phyloP scores from a whole-genome alignment of 306 rosid species.

The Morella rubra region DNA sequence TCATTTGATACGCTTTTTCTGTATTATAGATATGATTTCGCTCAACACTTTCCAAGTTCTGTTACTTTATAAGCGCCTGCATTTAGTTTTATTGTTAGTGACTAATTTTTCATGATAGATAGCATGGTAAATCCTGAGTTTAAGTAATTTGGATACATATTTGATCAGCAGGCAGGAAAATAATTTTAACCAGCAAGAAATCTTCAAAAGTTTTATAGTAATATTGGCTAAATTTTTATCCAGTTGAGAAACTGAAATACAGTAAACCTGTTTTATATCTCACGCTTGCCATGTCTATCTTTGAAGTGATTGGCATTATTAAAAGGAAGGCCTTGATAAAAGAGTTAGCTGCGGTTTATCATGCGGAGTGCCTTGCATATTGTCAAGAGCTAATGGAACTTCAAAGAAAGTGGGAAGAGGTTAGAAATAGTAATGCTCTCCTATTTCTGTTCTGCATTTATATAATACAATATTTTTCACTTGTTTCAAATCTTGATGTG shows the following conservation, averaged over 20 bases:
- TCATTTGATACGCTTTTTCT: background rate
- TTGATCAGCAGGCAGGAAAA: background rate
- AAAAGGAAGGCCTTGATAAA: constrained; percentile 85
- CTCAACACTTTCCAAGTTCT: background rate
- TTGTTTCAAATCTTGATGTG: background rate
- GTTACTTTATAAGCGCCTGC: too few species aligned
- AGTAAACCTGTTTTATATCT: constrained; percentile 7
- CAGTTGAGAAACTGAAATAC: background rate
- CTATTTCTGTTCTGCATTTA: background rate
- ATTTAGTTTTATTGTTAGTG: background rate
- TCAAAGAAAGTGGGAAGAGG: constrained; percentile 88
- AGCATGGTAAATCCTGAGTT: background rate
- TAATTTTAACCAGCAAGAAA: background rate
- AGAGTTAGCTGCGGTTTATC: constrained; percentile 79
- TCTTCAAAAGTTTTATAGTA: background rate
- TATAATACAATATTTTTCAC: background rate
- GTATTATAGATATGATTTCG: background rate
- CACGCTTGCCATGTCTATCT: background rate
- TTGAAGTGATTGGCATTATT: constrained; percentile 89
- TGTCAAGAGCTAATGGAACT: constrained; percentile 95
- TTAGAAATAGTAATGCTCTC: constrained; percentile 22
- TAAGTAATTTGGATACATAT: background rate
- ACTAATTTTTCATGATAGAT: background rate
- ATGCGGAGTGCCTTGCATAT: constrained; percentile 80
- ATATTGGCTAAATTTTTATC: background rate